Conservation (phyloP, 257 asterid species). For the Avicennia marina region DNA sequence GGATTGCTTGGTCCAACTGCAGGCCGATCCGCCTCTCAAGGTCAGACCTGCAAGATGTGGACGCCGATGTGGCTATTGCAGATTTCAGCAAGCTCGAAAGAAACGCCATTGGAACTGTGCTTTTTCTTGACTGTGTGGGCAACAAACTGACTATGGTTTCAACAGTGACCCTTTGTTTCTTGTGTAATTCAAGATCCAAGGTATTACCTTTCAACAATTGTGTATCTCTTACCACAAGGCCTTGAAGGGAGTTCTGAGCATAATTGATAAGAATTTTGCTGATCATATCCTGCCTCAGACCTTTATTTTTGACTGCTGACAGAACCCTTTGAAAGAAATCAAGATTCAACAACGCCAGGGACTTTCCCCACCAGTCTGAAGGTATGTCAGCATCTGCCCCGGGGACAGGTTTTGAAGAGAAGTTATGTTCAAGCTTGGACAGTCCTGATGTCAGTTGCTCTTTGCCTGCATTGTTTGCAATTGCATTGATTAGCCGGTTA, state of each 20-base stretch:
- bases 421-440: conserved; percentile 72
- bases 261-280: conserved; percentile 71
- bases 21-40: conserved; percentile 85
- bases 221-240: conserved; percentile 47
- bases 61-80: conserved; percentile 55
- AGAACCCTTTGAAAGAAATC: conserved; percentile 76
- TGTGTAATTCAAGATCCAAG: conserved; percentile 50
- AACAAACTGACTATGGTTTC: conserved; percentile 58
- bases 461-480: conserved; percentile 76
- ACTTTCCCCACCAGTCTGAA: conserved; percentile 86
- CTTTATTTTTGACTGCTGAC: conserved; percentile 67
- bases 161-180: conserved; percentile 61
- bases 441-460: conserved; percentile 86
- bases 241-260: conserved; percentile 72
- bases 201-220: conserved; percentile 42
- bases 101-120: conserved; percentile 81
- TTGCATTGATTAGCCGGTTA: conserved; percentile 49
- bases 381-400: conserved; percentile 51
- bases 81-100: conserved; percentile 77
- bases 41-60: conserved; percentile 78
- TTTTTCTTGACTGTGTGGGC: conserved; percentile 79
- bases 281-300: conserved; percentile 78
- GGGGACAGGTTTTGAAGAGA: conserved; percentile 32
- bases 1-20: conserved; percentile 85
- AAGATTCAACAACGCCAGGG: conserved; percentile 50